Conservation (phyloP, 352 stramenopile species). For the Globisporangium viniferum region DNA sequence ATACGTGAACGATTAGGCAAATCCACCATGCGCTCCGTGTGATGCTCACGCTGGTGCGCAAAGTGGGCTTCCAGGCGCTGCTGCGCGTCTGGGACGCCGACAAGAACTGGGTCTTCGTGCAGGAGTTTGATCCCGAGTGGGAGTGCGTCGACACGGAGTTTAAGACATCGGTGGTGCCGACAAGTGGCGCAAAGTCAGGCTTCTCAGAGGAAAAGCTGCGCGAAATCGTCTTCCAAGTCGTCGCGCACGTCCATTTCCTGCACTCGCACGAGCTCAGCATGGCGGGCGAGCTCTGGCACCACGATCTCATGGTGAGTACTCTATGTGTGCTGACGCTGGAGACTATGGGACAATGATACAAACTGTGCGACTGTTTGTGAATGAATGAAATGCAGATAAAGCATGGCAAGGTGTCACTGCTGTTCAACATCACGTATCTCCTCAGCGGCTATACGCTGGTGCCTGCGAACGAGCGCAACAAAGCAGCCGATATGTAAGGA, state of each 20-base stretch:
- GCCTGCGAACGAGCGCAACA: constrained; percentile 32
- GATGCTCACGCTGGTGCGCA: constrained; percentile 29
- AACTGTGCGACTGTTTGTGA: background rate
- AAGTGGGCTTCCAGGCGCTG: constrained; percentile 40
- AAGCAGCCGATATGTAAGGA: constrained; percentile 46
- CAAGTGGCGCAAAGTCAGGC: background rate
- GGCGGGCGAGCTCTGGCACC: constrained; percentile 44
- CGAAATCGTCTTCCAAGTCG: constrained; percentile 47
- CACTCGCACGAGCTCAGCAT: constrained; percentile 48
- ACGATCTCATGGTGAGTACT: constrained; percentile 43
- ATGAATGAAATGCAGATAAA: constrained; percentile 25
- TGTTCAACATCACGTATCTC: constrained; percentile 39
- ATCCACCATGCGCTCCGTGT: constrained; percentile 42
- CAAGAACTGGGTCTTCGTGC: constrained; percentile 53
- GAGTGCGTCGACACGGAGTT: constrained; percentile 21
- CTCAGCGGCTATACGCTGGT: constrained; percentile 52
- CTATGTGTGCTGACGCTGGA: too few species aligned
- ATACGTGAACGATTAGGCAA: constrained; percentile 21
- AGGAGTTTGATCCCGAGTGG: constrained; percentile 41
- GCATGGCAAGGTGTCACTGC: constrained; percentile 33
- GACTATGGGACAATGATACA: background rate
- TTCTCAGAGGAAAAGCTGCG: constrained; percentile 49
- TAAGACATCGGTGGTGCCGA: too few species aligned
- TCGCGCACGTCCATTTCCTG: constrained; percentile 56
- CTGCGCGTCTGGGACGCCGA: constrained; percentile 49